A percentile compares a stretch with the other conserved stretches of the same genome.
Evolutionary conservation across 2,329 filamentous ascomycete species (phyloP).

Genomic region (Ceratocystis albifundus): DNA sequence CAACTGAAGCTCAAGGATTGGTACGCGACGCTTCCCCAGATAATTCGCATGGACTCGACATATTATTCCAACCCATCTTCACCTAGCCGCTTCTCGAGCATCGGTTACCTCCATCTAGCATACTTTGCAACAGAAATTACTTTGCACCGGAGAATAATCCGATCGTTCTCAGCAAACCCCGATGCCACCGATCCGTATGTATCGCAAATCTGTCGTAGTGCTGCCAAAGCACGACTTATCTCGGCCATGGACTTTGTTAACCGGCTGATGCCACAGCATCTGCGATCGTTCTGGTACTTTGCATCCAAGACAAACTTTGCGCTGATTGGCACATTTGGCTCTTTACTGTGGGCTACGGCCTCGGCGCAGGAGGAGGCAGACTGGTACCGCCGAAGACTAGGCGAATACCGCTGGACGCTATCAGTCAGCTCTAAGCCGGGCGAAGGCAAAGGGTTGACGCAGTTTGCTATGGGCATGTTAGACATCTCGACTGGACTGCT

Average conservation of each 20-base stretch:
- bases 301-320: slow-evolving; percentile 84
- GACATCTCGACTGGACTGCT: slow-evolving; percentile 59
- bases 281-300: slow-evolving; percentile 89
- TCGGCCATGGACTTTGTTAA: slow-evolving; percentile 98
- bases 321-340: slow-evolving; percentile 86
- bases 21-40: slow-evolving; percentile 57
- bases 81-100: slow-evolving; percentile 43
- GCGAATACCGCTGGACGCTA: slow-evolving; percentile 89
- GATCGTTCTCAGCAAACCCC: slow-evolving; percentile 49
- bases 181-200: slow-evolving; percentile 60
- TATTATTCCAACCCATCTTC: slow-evolving; percentile 21
- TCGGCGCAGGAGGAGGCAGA: slow-evolving; percentile 80
- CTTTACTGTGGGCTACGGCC: slow-evolving; percentile 77
- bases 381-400: slow-evolving; percentile 75
- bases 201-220: slow-evolving; percentile 82
- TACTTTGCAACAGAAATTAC: slow-evolving; percentile 94
- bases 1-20: slow-evolving; percentile 74
- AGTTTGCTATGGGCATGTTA: slow-evolving; percentile 67
- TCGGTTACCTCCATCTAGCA: slow-evolving; percentile 73
- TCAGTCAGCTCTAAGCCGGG: slow-evolving; percentile 69
- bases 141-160: slow-evolving; percentile 80
- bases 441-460: slow-evolving; percentile 46
- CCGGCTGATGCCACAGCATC: slow-evolving; percentile 70
- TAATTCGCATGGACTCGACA: slow-evolving; percentile 52
- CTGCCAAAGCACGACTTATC: slow-evolving; percentile 86